Evolutionary conservation across 75 land plant species (phyloP).

Genomic region (Pinus taeda): DNA sequence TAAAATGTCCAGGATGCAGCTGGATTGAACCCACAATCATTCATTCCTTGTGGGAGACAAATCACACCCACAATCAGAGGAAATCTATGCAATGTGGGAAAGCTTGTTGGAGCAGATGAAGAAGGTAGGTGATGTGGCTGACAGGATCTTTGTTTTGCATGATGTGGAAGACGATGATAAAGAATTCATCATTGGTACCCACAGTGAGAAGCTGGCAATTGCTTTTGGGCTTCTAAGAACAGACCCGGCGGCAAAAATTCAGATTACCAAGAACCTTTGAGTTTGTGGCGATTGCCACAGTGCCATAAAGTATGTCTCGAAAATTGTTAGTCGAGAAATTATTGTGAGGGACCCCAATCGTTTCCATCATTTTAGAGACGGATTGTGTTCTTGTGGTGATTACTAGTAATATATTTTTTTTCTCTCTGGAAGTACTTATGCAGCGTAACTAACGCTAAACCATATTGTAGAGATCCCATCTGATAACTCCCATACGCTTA

Average conservation of each 20-base stretch:
- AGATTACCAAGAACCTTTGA: conserved; percentile 7
- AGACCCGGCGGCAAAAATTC: background rate
- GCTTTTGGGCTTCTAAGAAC: conserved; percentile 13
- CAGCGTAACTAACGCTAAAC: too few relatives aligned
- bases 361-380: conserved; percentile 11
- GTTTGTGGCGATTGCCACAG: conserved; percentile 15
- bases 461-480: too few relatives aligned
- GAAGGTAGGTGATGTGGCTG: too few relatives aligned
- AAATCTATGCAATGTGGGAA: too few relatives aligned
- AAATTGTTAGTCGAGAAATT: conserved; percentile 8
- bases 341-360: conserved; percentile 11
- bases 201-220: conserved; percentile 23
- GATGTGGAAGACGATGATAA: too few relatives aligned
- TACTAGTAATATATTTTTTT: conserved; percentile 7
- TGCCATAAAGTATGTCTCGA: conserved; percentile 12
- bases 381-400: conserved; percentile 15
- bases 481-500: too few relatives aligned
- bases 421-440: too few relatives aligned
- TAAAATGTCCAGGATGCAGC: conserved; percentile 27
- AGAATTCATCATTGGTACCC: conserved; percentile 6
- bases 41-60: too few relatives aligned
- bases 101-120: too few relatives aligned
- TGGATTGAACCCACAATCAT: background rate
- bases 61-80: too few relatives aligned
- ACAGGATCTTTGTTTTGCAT: too few relatives aligned